phyloP scores from a whole-genome alignment of 139 green algal genomes.

The Tetradesmus lagerheimii region DNA sequence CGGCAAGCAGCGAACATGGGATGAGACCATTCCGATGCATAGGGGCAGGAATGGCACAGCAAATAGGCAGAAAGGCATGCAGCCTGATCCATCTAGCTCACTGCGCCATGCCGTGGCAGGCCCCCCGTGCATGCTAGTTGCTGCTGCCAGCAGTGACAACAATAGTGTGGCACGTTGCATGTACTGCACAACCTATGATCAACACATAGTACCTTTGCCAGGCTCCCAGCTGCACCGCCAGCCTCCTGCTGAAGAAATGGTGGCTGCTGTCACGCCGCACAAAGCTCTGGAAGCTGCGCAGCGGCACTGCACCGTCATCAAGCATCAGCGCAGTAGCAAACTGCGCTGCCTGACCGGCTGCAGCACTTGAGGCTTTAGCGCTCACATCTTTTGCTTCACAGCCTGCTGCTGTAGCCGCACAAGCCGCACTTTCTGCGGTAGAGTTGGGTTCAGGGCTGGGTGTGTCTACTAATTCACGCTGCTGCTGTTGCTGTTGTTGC shows the following conservation, averaged over 20 bases:
- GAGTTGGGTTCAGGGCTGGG: no score
- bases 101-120: no score
- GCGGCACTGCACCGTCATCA: conserved; percentile 28
- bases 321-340: conserved; percentile 32
- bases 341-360: not conserved
- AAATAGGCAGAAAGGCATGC: not conserved
- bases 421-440: no score
- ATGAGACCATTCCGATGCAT: not conserved
- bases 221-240: not conserved
- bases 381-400: not conserved
- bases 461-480: not conserved
- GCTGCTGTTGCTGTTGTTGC: not conserved
- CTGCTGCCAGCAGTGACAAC: no score
- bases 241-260: conserved; percentile 35
- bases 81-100: no score
- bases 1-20: not conserved
- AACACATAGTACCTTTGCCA: conserved; percentile 8
- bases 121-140: no score
- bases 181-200: not conserved
- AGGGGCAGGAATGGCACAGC: not conserved
- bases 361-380: not conserved
- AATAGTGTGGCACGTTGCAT: no score
- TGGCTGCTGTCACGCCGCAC: conserved; percentile 42
- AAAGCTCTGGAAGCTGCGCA: conserved; percentile 46
- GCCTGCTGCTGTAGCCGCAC: not conserved